Percentiles rank a stretch among this genome's conserved stretches.
phyloP scores from a whole-genome alignment of 169 alveolate species.

The Plasmodium vinckei region DNA sequence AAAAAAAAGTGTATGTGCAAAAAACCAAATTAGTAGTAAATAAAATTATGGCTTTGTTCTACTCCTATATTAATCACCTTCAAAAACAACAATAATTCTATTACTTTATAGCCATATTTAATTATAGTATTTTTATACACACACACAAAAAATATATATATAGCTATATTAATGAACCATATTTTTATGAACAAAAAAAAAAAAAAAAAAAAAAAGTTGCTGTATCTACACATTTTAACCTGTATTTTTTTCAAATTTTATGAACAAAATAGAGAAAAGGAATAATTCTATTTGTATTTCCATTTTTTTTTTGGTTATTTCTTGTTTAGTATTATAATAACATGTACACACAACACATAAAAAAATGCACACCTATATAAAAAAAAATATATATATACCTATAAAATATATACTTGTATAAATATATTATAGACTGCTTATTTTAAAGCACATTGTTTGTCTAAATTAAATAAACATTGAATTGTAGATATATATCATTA shows the following conservation, averaged over 20 bases:
- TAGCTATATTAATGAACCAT: too few species aligned
- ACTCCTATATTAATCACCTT: constrained; percentile 35
- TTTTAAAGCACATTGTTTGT: constrained; percentile 4
- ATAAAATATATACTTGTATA: neutral
- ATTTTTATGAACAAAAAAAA: neutral
- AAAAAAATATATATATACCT: too few species aligned
- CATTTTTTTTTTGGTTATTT: too few species aligned
- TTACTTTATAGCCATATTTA: neutral
- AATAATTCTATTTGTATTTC: too few species aligned
- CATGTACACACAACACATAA: too few species aligned
- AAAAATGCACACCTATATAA: too few species aligned
- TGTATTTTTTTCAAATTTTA: too few species aligned
- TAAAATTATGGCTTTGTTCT: constrained; percentile 55
- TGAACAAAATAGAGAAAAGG: too few species aligned
- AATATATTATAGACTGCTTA: neutral
- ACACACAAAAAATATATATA: neutral
- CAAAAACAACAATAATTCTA: constrained; percentile 66
- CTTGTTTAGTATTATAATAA: too few species aligned
- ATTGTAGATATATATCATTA: neutral
- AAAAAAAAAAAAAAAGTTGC: constrained; percentile 5
- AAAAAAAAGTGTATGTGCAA: neutral
- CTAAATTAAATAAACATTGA: neutral
- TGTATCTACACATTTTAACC: constrained; percentile 48
- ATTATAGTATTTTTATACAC: neutral
- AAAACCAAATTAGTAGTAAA: neutral